Base-by-base conservation (phyloP, 2,329 filamentous ascomycete genomes). In the Ophiostoma ulmi region DNA sequence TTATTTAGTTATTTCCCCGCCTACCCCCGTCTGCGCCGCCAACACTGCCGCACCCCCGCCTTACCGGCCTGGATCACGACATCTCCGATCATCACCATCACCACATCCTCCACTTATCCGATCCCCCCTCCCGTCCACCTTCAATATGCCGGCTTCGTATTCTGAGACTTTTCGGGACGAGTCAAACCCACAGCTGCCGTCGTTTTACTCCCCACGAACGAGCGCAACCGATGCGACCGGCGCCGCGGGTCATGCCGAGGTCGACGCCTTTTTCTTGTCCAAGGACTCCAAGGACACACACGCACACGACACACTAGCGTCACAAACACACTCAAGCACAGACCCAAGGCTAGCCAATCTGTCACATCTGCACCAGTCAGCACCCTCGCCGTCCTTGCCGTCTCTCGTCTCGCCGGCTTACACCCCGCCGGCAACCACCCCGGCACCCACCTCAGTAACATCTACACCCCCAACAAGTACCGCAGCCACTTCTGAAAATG, bases 161-260 rank as follows among this genome's bases (percentile, higher is more conserved):
- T 14, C 67, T 8, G 26, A 31, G n/a, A 7, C 31, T 17, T 6
- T 14, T 22, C 36, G 36, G 44, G 44, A 55, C 39, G 36, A 44
- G 36, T 20, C 44, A 22, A 52, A 58, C 17, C 36, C 68, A 52
- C 13, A 67, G 69, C 48, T 74, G 22, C 73, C 73, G 20, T 74
- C 73, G 4, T 74, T 74, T 26, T 74, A 74, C 61, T 71, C 74
- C 36, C 72, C 71, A 63, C 73, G 73, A 67, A 72, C 73, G 7
- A 64, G 55, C 38, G 70, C 74, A 17, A 64, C 71, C 22, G 70
- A 72, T 41, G 63, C 70, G 73, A 35, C 71, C 69, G 64, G 63
- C 73, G 48, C 70, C 70, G 44, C 35, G 20, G 63, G 35, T 36
- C 17, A 65, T 41, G 63, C 71, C 61, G 71, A 73, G 71, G 70